phyloP scores from a whole-genome alignment of 2,329 filamentous ascomycete species.

The Bipolaris gigantea region DNA sequence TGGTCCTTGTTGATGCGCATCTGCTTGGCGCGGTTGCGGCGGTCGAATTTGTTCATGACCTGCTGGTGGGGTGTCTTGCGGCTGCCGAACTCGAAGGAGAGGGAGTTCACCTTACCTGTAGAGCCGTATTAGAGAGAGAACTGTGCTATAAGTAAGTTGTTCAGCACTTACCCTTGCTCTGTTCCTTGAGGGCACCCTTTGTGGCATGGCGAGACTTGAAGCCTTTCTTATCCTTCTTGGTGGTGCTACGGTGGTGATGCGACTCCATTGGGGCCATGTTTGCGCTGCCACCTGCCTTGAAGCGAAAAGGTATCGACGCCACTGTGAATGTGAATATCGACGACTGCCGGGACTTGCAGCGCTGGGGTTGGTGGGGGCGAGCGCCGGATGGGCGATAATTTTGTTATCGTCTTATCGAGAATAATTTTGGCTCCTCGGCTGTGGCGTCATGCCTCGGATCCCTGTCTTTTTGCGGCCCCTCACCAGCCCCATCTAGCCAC shows the following conservation, averaged over 20 bases:
- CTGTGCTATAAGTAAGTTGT: not conserved
- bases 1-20: constrained; percentile 79
- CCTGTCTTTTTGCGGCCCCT: not conserved
- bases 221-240: constrained; percentile 82
- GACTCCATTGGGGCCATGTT: constrained; percentile 70
- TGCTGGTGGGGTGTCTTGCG: constrained; percentile 93
- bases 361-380: constrained; percentile 11
- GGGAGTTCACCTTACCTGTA: constrained; percentile 72
- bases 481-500: not conserved
- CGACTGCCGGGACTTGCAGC: constrained; percentile 14
- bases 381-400: constrained; percentile 30
- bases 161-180: constrained; percentile 69
- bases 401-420: constrained; percentile 20
- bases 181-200: constrained; percentile 83
- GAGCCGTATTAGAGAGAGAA: constrained; percentile 18
- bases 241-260: constrained; percentile 91
- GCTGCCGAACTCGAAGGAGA: constrained; percentile 63
- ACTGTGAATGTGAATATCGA: constrained; percentile 26
- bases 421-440: constrained; percentile 23
- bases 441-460: constrained; percentile 17
- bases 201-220: constrained; percentile 93
- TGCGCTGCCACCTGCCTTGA: constrained; percentile 71
- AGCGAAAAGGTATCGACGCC: constrained; percentile 68
- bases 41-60: constrained; percentile 95
- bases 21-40: constrained; percentile 93